phyloP scores from a whole-genome alignment of 1,284 basidiomycete species.

The Moesziomyces sp. region DNA sequence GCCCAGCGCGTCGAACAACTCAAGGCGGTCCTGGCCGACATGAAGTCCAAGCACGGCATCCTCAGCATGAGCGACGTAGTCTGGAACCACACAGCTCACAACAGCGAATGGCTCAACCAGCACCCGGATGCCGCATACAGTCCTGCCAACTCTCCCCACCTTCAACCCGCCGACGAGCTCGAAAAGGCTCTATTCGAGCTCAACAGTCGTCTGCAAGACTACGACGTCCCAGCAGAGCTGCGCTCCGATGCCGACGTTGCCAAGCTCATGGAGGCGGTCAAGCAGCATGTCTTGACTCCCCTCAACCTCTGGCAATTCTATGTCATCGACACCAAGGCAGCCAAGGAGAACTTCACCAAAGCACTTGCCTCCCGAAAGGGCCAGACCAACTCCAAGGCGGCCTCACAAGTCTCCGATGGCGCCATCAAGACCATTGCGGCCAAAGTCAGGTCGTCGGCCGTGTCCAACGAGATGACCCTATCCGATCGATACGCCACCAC shows the following conservation, averaged over 20 bases:
- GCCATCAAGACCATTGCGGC: slow-evolving; percentile 28
- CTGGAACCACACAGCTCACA: slow-evolving; percentile 61
- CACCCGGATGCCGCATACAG: slow-evolving; percentile 62
- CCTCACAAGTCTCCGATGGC: background rate
- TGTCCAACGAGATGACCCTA: slow-evolving; percentile 53
- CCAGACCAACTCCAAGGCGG: slow-evolving; percentile 10
- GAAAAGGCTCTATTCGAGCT: slow-evolving; percentile 53
- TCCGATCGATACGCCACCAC: slow-evolving; percentile 49
- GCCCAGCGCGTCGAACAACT: slow-evolving; percentile 47
- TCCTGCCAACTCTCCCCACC: slow-evolving; percentile 61
- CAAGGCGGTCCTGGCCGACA: slow-evolving; percentile 23
- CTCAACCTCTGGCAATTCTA: slow-evolving; percentile 64
- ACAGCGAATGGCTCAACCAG: slow-evolving; percentile 60
- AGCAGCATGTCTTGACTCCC: slow-evolving; percentile 44
- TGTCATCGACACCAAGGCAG: slow-evolving; percentile 50
- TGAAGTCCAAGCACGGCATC: slow-evolving; percentile 57
- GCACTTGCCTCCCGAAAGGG: slow-evolving; percentile 20
- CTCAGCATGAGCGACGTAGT: slow-evolving; percentile 63
- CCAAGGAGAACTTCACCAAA: slow-evolving; percentile 34
- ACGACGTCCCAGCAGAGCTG: slow-evolving; percentile 49
- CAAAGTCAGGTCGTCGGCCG: slow-evolving; percentile 38
- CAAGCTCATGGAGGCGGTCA: slow-evolving; percentile 52
- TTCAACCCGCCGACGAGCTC: slow-evolving; percentile 61
- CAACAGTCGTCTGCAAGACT: slow-evolving; percentile 31
- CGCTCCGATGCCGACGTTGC: slow-evolving; percentile 48